phyloP scores from a whole-genome alignment of 176 grass and related monocot genomes.

The Alloteropsis semialata region DNA sequence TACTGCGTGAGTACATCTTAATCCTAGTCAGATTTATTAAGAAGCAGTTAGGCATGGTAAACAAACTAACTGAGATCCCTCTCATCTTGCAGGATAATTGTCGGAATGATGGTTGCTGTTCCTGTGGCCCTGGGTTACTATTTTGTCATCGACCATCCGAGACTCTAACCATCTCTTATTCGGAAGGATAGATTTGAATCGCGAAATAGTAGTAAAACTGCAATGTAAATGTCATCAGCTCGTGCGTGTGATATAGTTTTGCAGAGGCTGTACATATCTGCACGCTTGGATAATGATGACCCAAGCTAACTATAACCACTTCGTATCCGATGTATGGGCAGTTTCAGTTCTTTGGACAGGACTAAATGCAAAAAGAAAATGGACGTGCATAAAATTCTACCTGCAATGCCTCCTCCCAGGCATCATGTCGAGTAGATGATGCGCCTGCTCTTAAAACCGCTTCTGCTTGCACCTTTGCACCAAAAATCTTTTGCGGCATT shows the following conservation, averaged over 20 bases:
- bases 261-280: conserved; percentile 8
- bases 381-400: background rate
- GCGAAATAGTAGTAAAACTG: background rate
- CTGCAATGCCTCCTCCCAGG: background rate
- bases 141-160: conserved; percentile 51
- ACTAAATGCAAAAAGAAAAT: background rate
- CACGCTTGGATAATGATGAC: background rate
- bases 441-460: background rate
- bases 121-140: conserved; percentile 78
- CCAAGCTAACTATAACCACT: background rate
- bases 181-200: background rate
- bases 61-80: conserved; percentile 7
- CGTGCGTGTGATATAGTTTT: conserved; percentile 30
- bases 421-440: conserved; percentile 6
- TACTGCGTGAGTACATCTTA: conserved; percentile 56
- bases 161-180: conserved; percentile 8
- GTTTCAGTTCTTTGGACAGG: background rate
- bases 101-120: conserved; percentile 82
- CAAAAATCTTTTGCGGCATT: background rate
- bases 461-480: background rate
- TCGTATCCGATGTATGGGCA: background rate
- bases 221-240: conserved; percentile 8
- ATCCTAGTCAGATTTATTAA: background rate
- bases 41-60: background rate
- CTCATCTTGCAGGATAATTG: conserved; percentile 58